Evolutionary conservation across 2,329 filamentous ascomycete genomes (phyloP).

Genomic region (Zymoseptoria ardabiliae): DNA sequence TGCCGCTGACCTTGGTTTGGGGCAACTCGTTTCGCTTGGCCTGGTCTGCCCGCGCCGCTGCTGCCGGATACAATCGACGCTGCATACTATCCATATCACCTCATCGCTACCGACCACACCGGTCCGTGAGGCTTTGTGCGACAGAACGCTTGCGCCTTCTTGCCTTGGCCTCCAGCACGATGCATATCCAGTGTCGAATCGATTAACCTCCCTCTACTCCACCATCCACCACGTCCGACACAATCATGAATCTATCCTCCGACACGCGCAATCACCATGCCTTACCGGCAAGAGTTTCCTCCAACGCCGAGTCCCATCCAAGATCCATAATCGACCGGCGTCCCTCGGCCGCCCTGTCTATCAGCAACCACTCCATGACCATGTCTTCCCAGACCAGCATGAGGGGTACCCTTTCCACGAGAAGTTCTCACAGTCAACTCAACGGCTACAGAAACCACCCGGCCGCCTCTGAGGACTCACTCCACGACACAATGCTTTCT

Average conservation of each 20-base stretch:
- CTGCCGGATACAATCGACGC: background rate
- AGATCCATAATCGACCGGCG: constrained; percentile 12
- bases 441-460: constrained; percentile 12
- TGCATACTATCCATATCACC: background rate
- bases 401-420: constrained; percentile 6
- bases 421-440: constrained; percentile 23
- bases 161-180: constrained; percentile 7
- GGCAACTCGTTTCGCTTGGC: background rate
- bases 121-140: background rate
- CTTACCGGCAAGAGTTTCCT: constrained; percentile 9
- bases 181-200: constrained; percentile 18
- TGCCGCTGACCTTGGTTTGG: background rate
- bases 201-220: constrained; percentile 15
- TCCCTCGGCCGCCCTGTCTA: constrained; percentile 9
- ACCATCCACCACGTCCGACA: constrained; percentile 10
- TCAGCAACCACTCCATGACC: constrained; percentile 10
- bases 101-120: background rate
- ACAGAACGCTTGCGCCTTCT: background rate
- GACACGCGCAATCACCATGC: constrained; percentile 16
- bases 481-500: constrained; percentile 18
- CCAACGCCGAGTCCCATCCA: constrained; percentile 11
- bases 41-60: background rate
- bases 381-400: constrained; percentile 9
- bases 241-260: constrained; percentile 19
- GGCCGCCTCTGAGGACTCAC: constrained; percentile 16